phyloP scores from a whole-genome alignment of 2,329 filamentous ascomycete species.

The Fusarium fracticaudum region DNA sequence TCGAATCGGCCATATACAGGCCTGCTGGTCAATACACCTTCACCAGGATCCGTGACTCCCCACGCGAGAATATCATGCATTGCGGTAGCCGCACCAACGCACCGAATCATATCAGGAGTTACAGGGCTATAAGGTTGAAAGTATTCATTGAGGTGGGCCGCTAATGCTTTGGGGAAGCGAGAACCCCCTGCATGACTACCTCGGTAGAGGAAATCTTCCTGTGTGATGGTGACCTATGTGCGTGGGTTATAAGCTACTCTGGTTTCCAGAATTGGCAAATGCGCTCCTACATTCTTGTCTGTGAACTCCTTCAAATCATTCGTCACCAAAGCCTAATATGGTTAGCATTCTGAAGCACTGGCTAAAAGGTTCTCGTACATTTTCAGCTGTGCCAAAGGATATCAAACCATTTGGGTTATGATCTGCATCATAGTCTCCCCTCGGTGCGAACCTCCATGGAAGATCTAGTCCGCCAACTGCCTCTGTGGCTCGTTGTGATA shows the following conservation, averaged over 20 bases:
- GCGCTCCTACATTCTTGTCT: slow-evolving; percentile 43
- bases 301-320: slow-evolving; percentile 45
- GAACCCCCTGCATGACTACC: slow-evolving; percentile 49
- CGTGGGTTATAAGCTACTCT: neutral
- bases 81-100: slow-evolving; percentile 49
- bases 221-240: slow-evolving; percentile 39
- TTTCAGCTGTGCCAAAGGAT: slow-evolving; percentile 61
- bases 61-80: slow-evolving; percentile 54
- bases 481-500: slow-evolving; percentile 41
- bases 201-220: slow-evolving; percentile 49
- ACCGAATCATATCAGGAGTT: slow-evolving; percentile 45
- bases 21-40: slow-evolving; percentile 52
- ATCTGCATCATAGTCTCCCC: slow-evolving; percentile 50
- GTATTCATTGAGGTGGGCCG: slow-evolving; percentile 51
- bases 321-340: slow-evolving; percentile 52
- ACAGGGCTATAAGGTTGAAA: slow-evolving; percentile 47
- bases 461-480: slow-evolving; percentile 38
- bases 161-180: slow-evolving; percentile 47
- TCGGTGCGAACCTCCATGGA: slow-evolving; percentile 48
- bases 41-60: slow-evolving; percentile 50
- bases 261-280: neutral
- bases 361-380: slow-evolving; percentile 39
- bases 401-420: slow-evolving; percentile 54
- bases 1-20: slow-evolving; percentile 61
- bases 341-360: neutral